Percentiles rank a stretch among this genome's conserved stretches.
phyloP scores from a whole-genome alignment of 208 protist species.

The Trypanosomatidae sp. region DNA sequence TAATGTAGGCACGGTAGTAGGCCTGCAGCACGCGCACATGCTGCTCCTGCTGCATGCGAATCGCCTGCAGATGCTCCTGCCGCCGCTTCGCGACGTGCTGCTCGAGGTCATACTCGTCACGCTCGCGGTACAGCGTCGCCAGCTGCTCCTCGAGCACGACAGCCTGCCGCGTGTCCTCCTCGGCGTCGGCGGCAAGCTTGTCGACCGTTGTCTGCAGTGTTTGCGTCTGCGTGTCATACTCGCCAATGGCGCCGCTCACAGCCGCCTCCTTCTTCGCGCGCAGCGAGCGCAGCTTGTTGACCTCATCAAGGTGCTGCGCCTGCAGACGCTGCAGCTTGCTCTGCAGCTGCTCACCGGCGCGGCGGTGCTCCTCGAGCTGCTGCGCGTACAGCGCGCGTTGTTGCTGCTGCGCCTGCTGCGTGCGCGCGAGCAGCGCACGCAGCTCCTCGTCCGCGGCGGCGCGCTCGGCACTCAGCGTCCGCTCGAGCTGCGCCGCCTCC shows the following conservation, averaged over 20 bases:
- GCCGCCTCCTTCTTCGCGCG: slow-evolving; percentile 69
- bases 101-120: slow-evolving; percentile 60
- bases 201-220: slow-evolving; percentile 15
- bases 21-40: slow-evolving; percentile 69
- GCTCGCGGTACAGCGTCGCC: slow-evolving; percentile 27
- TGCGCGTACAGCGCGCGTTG: slow-evolving; percentile 19
- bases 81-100: slow-evolving; percentile 44
- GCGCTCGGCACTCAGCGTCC: slow-evolving; percentile 63
- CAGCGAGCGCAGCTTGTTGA: slow-evolving; percentile 37
- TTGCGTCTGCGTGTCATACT: slow-evolving; percentile 70
- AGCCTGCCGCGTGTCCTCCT: slow-evolving; percentile 59
- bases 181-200: slow-evolving; percentile 52
- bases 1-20: slow-evolving; percentile 60
- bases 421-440: slow-evolving; percentile 38
- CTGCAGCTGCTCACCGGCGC: slow-evolving; percentile 22
- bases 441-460: slow-evolving; percentile 60
- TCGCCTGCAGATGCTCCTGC: slow-evolving; percentile 38
- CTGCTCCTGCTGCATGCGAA: slow-evolving; percentile 20
- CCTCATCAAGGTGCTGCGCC: slow-evolving; percentile 32
- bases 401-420: slow-evolving; percentile 30
- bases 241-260: slow-evolving; percentile 64
- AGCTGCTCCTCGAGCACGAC: slow-evolving; percentile 51
- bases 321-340: slow-evolving; percentile 16
- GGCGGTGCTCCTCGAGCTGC: slow-evolving; percentile 35
- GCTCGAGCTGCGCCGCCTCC: slow-evolving; percentile 46